A percentile compares a stretch with the other conserved stretches of the same genome.
phyloP scores from a whole-genome alignment of 768 basidiomycete genomes.

The Termitomyces sp. region DNA sequence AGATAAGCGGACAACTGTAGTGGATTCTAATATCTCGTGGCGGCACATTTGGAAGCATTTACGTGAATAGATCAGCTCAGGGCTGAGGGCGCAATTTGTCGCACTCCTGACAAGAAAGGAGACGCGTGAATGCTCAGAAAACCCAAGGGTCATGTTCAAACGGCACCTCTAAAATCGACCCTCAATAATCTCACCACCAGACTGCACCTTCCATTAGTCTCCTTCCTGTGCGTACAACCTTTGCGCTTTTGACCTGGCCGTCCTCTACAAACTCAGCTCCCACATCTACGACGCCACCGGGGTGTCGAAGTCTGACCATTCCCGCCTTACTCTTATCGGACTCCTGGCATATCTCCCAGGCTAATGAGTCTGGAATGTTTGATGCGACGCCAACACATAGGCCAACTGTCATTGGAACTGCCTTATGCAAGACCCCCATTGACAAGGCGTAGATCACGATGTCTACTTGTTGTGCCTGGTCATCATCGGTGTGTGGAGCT shows the following conservation, averaged over 20 bases:
- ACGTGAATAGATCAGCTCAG: not conserved
- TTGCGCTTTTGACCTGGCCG: conserved; percentile 50
- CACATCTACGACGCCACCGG: conserved; percentile 64
- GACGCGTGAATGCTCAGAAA: not conserved
- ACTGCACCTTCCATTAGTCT: conserved; percentile 67
- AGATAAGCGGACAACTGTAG: not conserved
- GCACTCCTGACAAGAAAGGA: not conserved
- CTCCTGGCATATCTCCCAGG: conserved; percentile 42
- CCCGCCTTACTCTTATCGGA: conserved; percentile 13
- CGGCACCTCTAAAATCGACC: conserved; percentile 4
- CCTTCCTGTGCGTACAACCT: conserved; percentile 64
- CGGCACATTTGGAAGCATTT: not conserved
- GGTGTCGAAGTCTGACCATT: conserved; percentile 54
- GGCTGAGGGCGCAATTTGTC: not conserved
- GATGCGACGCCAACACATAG: conserved; percentile 65
- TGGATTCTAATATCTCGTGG: not conserved
- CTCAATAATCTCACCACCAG: conserved; percentile 43
- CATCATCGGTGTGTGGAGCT: conserved; percentile 21
- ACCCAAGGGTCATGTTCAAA: not conserved
- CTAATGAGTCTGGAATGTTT: conserved; percentile 46
- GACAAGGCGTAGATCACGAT: conserved; percentile 57
- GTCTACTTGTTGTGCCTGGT: conserved; percentile 31
- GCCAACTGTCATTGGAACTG: conserved; percentile 70
- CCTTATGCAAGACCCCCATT: conserved; percentile 69
- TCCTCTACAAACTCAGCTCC: conserved; percentile 45